Percentiles rank a stretch among this genome's conserved stretches.
Conservation (phyloP, 148 eudicot species). For the Simmondsia chinensis region DNA sequence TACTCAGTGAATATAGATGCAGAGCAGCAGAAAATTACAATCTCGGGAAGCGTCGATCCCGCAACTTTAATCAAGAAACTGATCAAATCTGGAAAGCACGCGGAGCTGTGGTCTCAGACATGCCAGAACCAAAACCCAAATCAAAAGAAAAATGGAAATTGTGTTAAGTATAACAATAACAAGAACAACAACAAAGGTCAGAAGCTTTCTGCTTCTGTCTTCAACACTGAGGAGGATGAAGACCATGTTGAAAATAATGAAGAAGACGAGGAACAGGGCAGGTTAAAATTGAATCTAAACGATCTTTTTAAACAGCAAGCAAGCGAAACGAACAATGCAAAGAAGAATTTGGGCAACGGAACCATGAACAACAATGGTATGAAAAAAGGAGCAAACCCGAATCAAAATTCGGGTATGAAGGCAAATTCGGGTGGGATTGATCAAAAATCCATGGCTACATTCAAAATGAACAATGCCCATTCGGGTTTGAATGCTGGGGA, state of each 20-base stretch:
- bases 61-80: conserved; percentile 52
- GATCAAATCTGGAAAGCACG: conserved; percentile 47
- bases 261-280: conserved; percentile 16
- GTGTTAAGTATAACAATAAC: conserved; percentile 32
- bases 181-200: conserved; percentile 31
- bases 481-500: conserved; percentile 4
- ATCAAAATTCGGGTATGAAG: conserved; percentile 28
- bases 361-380: conserved; percentile 27
- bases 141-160: conserved; percentile 25
- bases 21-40: conserved; percentile 59
- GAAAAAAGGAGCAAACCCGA: too few species aligned
- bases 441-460: conserved; percentile 24
- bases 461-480: conserved; percentile 29
- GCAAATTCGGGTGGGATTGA: conserved; percentile 26
- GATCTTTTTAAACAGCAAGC: conserved; percentile 32
- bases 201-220: conserved; percentile 34
- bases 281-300: conserved; percentile 18
- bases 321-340: conserved; percentile 18
- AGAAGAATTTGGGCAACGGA: conserved; percentile 17
- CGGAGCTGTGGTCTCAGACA: conserved; percentile 61
- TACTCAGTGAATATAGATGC: conserved; percentile 50
- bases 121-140: conserved; percentile 27
- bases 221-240: conserved; percentile 22
- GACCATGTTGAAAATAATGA: conserved; percentile 10
- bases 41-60: conserved; percentile 59